Percentiles rank a stretch among this genome's conserved stretches.
These are phyloP conservation scores for Stereocaulon alpinum DNA, from an alignment of 495 filamentous ascomycete genomes.

Conservation along the genomic window DNA sequence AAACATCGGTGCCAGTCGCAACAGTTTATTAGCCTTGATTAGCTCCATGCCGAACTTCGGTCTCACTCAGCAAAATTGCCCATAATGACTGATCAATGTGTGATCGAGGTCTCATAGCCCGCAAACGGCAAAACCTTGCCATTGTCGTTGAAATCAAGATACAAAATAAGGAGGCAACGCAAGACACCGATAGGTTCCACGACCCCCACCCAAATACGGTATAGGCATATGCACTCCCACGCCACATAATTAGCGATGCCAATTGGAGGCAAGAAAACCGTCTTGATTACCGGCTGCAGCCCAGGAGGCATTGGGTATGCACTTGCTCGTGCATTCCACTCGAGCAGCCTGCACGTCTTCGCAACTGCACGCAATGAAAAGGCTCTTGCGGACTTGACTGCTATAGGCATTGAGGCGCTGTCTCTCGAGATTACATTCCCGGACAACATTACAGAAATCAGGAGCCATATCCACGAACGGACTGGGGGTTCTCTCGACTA, in stretches of 20 bases:
- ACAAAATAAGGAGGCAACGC: no score
- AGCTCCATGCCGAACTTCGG: no score
- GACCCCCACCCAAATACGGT: neutral
- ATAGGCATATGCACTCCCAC: no score
- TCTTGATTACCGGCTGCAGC: conserved; percentile 27
- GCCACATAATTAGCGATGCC: neutral
- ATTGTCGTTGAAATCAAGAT: no score
- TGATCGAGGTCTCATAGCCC: no score
- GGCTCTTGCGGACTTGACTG: conserved; percentile 36
- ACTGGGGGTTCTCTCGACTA: conserved; percentile 34
- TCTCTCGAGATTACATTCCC: conserved; percentile 37
- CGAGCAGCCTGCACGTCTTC: conserved; percentile 41
- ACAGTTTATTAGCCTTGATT: no score
- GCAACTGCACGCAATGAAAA: conserved; percentile 42
- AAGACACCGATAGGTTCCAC: neutral
- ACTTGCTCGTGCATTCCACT: conserved; percentile 42
- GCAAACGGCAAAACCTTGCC: no score
- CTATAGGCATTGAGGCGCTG: conserved; percentile 43
- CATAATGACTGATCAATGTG: no score
- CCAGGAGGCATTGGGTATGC: conserved; percentile 44
- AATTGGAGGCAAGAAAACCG: conserved; percentile 18
- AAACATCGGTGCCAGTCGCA: no score
- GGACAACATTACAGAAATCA: conserved; percentile 6
- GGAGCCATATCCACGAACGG: neutral
- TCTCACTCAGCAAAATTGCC: no score